Evolutionary conservation across 2,329 filamentous ascomycete species (phyloP), one percentile per base, ranked within the genome.

Genomic region (Diaporthe destruens): DNA sequence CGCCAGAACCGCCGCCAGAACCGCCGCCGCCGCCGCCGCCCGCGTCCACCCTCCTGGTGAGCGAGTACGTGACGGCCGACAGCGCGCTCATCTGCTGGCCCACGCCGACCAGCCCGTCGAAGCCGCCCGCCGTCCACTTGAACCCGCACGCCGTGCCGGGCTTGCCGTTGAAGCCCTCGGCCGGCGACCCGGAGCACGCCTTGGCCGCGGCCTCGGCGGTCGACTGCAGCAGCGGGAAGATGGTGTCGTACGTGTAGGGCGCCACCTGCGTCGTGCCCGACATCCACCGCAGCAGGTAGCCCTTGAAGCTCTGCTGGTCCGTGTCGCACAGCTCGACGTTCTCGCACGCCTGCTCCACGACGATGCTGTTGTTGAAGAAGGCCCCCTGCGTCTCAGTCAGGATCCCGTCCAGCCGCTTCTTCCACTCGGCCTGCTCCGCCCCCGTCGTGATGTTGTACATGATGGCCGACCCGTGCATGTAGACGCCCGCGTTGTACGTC

Each of bases 301-400:
- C 92, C 82, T 95, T 95, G 89, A 94, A 95, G 61, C 87, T 90
- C 77, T 88, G 87, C 82, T 94, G 92, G 80, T 95, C 92, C 75
- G 86, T 86, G 82, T 94, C 89, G 85, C 93, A 95, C 34, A 84
- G 85, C 71, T 83, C 82, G 72, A 81, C 81, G 9, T 81, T 82
- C 82, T 95, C 93, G 82, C 93, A 95, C 39, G 88, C 87, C 74
- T 86, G 85, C 82, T 95, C 93, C 77, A 86, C 88, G 79, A 93
- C 87, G 79, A 94, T 78, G 69, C 80, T 81, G 76, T 80, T 81
- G 77, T 87, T 82, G 77, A 88, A 86, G 83, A 94, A 94, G 73
- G 88, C 86, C 3, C 80, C 79, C 36, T 82, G 81, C 1, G 86
- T 80, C 67, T 84, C 81, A 1, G 84, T 82, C 39, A 93, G 80